These are phyloP conservation scores for Nemophila menziesii DNA, from an alignment of 257 asterid species.

Conservation along the genomic window DNA sequence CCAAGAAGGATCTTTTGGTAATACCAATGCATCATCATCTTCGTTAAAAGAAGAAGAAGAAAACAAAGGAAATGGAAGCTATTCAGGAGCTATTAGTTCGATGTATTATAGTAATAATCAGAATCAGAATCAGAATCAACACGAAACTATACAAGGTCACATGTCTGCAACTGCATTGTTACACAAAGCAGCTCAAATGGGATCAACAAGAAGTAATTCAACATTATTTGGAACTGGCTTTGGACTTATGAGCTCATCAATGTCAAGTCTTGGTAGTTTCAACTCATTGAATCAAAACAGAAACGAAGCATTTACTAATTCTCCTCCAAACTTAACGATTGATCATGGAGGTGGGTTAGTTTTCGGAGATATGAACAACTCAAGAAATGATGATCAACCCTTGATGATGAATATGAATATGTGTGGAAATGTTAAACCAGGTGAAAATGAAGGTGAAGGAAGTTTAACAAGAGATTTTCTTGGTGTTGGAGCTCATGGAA, in stretches of 20 bases:
- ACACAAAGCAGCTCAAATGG: slow-evolving; percentile 84
- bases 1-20: slow-evolving; percentile 20
- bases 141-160: slow-evolving; percentile 19
- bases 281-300: slow-evolving; percentile 14
- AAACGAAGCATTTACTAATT: slow-evolving; percentile 13
- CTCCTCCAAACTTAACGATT: slow-evolving; percentile 15
- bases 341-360: slow-evolving; percentile 18
- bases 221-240: slow-evolving; percentile 31
- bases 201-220: slow-evolving; percentile 53
- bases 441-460: slow-evolving; percentile 29
- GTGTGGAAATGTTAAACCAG: not conserved
- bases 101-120: slow-evolving; percentile 29
- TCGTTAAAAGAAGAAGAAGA: slow-evolving; percentile 57
- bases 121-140: slow-evolving; percentile 17
- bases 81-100: slow-evolving; percentile 35
- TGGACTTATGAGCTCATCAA: slow-evolving; percentile 39
- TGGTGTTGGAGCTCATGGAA: slow-evolving; percentile 49
- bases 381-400: slow-evolving; percentile 12
- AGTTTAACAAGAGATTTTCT: slow-evolving; percentile 65
- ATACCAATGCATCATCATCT: slow-evolving; percentile 17
- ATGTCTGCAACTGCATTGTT: slow-evolving; percentile 83
- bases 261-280: slow-evolving; percentile 25
- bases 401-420: slow-evolving; percentile 6
- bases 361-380: slow-evolving; percentile 12
- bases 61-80: slow-evolving; percentile 21